Conservation (phyloP, 1,139 yeast genomes). For the Geotrichum phurueaensis region DNA sequence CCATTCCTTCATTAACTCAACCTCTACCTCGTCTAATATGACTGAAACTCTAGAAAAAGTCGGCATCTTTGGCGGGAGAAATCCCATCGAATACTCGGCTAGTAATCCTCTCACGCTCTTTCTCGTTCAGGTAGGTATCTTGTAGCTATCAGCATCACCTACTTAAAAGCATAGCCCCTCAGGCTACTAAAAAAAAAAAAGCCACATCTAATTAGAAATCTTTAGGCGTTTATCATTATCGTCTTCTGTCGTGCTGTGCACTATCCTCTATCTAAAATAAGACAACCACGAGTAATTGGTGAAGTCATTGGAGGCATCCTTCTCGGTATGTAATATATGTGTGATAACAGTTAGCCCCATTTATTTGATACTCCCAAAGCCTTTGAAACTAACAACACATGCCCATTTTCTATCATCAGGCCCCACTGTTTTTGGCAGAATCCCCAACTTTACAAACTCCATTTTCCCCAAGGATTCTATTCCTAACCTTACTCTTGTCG, state of each 20-base stretch:
- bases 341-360: no score
- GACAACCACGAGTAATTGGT: constrained; percentile 73
- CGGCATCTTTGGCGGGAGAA: constrained; percentile 55
- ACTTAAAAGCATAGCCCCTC: no score
- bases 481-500: constrained; percentile 58
- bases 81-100: constrained; percentile 56
- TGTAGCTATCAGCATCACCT: neutral
- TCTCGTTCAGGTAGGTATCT: constrained; percentile 48
- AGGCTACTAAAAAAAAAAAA: neutral
- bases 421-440: constrained; percentile 55
- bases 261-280: constrained; percentile 51
- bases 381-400: neutral
- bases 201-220: neutral
- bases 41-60: constrained; percentile 14
- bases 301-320: constrained; percentile 72
- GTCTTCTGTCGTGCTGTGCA: constrained; percentile 51
- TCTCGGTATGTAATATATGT: constrained; percentile 46
- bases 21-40: constrained; percentile 3
- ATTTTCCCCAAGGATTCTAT: constrained; percentile 60
- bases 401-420: constrained; percentile 8
- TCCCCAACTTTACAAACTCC: constrained; percentile 56
- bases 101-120: constrained; percentile 55
- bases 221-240: constrained; percentile 41
- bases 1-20: neutral
- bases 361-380: no score